Evolutionary conservation across 805 yeast species (phyloP), one percentile per base, ranked within the genome.

Genomic region (Maudiozyma serrabonitensis): DNA sequence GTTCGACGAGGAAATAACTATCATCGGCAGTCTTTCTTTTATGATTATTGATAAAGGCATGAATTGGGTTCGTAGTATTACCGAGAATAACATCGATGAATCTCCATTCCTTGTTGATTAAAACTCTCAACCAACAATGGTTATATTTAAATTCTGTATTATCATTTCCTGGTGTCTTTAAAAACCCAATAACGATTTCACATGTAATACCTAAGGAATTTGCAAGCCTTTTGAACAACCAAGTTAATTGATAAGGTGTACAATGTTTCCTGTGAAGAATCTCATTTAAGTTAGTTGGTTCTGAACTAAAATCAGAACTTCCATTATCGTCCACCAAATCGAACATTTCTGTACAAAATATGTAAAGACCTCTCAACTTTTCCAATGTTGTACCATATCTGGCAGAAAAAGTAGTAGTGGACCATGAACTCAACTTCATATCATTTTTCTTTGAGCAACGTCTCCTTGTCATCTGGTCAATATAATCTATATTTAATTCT

Each of bases 41-140:
- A 46, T 54, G 56, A 51, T 67, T 65, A 34, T 65, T 64, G 34
- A 70, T 53, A 44, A 72, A 67, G 57, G 73, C 70, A 46, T 75
- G 71, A 2, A 74, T 60, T 1, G 82, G 79, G 54, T 80, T 75
- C 0, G 83, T 65, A 4, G 73, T 64, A 57, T 81, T 82, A 1
- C 87, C 89, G 31, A 83, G 58, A 5, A 81, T 71, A 6, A 79
- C 82, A 63, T 91, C 99, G 52, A 91, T 66, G 52, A 93, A 74
- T 52, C 91, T 72, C 79, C 90, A 89, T 61, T 85, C 84, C 39
- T 82, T 81, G 52, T 87, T 83, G 15, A 89, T 67, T 35, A 84
- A 64, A 1, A 89, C 81, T 1, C 95, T 80, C 49, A 88, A 75
- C 99, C 99, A 93, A 49, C 86, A 80, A 66, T 93, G 99, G 59